Conservation (phyloP, 179 eudicot genomes). For the Actinidia chinensis region DNA sequence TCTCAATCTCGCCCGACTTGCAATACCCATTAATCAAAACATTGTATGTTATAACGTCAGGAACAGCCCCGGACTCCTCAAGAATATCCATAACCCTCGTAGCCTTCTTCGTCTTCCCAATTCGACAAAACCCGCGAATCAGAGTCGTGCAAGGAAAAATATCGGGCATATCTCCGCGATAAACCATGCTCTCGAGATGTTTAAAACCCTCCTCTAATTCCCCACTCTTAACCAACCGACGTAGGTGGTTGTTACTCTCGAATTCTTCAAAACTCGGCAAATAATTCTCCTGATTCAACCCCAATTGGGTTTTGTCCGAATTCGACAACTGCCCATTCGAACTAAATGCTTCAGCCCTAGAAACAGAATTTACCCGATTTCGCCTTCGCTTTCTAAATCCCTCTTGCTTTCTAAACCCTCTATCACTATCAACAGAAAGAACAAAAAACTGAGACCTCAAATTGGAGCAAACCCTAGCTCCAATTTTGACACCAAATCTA, state of each 20-base stretch:
- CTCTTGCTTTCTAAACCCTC: conserved; percentile 30
- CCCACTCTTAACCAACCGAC: conserved; percentile 66
- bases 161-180: conserved; percentile 74
- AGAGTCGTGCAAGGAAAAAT: conserved; percentile 73
- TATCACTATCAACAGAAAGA: conserved; percentile 16
- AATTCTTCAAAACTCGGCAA: conserved; percentile 45
- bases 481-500: too few relatives aligned
- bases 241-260: conserved; percentile 68
- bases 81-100: conserved; percentile 73
- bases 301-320: conserved; percentile 35
- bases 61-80: conserved; percentile 88
- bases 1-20: conserved; percentile 70
- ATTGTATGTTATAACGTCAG: conserved; percentile 82
- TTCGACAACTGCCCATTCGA: conserved; percentile 46
- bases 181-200: conserved; percentile 67
- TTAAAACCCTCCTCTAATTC: conserved; percentile 63
- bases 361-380: conserved; percentile 41
- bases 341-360: conserved; percentile 40
- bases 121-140: conserved; percentile 76
- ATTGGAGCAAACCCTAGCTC: conserved; percentile 38
- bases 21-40: conserved; percentile 84
- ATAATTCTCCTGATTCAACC: conserved; percentile 20
- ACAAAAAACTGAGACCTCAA: conserved; percentile 20
- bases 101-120: conserved; percentile 75
- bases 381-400: conserved; percentile 32